Base-by-base conservation (phyloP, 2,329 filamentous ascomycete genomes). In the Aspergillus sp. region DNA sequence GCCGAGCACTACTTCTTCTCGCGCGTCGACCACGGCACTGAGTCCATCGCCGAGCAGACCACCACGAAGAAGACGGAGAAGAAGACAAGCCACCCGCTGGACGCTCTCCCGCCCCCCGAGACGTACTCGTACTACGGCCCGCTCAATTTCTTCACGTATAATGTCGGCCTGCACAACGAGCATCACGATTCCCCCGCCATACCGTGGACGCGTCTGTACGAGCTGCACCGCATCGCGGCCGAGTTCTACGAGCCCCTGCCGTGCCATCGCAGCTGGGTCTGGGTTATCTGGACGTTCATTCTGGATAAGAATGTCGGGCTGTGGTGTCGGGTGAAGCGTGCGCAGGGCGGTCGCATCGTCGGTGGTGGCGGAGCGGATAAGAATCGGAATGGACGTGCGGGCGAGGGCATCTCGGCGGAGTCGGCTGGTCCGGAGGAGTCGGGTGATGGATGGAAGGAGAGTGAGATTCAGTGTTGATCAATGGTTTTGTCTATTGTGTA, bases 161-260 rank as follows among this genome's bases (percentile, higher is more conserved):
- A 99, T 64, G 94, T 99, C 43, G 94, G 94, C 49, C 78, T 96
- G 66, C 94, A 99, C 79, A 99, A 99, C 70, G 94, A 99, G 79
- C 94, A 99, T 74, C 94, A 99, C 72, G 94, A 99, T 73, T 99
- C 99, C 76, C 94, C 94, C 10, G 94, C 94, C 45, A 84, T 99
- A 44, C 93, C 94, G 0, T 99, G 94, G 94, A 96, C 91, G 9
- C 81, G 88, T 30, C 81, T 99, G 36, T 88, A 86, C 50, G 80
- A 80, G 66, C 78, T 99, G 49, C 85, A 92, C 66, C 76, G 84
- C 57, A 88, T 95, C 51, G 94, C 94, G 1, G 82, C 82, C 59
- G 94, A 97, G 73, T 99, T 96, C 69, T 99, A 99, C 74, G 84
- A 87, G 59, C 88, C 89, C 54, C 76, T 99, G 60, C 94, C 94